phyloP scores from a whole-genome alignment of 1,284 basidiomycete species.

The Mrakiaceae sp. region DNA sequence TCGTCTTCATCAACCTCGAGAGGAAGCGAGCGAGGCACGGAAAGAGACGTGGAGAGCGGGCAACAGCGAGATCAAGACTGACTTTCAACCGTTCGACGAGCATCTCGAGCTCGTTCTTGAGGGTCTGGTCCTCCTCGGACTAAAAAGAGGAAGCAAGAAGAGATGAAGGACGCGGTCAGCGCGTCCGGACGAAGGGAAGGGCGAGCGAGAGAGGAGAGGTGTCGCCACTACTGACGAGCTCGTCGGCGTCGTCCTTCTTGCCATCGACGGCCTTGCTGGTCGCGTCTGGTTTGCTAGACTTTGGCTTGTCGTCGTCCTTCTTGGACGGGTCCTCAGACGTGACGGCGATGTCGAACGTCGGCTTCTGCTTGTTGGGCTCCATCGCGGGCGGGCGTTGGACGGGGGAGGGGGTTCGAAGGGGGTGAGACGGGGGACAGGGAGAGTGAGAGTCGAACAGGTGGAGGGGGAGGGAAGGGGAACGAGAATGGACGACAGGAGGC shows the following conservation, averaged over 20 bases:
- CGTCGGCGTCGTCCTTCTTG: slow-evolving; percentile 36
- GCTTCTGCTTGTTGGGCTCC: slow-evolving; percentile 7
- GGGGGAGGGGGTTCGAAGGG: not conserved
- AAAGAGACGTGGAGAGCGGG: not conserved
- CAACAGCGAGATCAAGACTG: slow-evolving; percentile 18
- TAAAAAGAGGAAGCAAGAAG: slow-evolving; percentile 27
- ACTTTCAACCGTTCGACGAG: slow-evolving; percentile 89
- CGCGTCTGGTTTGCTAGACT: slow-evolving; percentile 7
- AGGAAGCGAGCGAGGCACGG: not conserved
- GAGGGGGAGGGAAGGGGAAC: not conserved
- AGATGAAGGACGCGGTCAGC: not conserved
- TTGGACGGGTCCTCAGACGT: slow-evolving; percentile 37
- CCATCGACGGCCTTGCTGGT: slow-evolving; percentile 24
- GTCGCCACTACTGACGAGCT: slow-evolving; percentile 51
- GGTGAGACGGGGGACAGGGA: not conserved
- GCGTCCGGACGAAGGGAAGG: not conserved
- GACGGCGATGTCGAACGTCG: slow-evolving; percentile 31
- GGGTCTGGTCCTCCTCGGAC: slow-evolving; percentile 91
- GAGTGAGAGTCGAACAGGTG: not conserved
- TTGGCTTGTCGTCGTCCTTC: slow-evolving; percentile 27
- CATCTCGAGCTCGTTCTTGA: slow-evolving; percentile 96
- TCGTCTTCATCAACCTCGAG: not conserved
- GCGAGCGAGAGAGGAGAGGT: not conserved
- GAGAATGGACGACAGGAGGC: not conserved
- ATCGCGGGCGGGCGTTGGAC: not conserved